Evolutionary conservation across 768 basidiomycete genomes (phyloP), one percentile per base, ranked within the genome.

Genomic region (Russula vinacea): DNA sequence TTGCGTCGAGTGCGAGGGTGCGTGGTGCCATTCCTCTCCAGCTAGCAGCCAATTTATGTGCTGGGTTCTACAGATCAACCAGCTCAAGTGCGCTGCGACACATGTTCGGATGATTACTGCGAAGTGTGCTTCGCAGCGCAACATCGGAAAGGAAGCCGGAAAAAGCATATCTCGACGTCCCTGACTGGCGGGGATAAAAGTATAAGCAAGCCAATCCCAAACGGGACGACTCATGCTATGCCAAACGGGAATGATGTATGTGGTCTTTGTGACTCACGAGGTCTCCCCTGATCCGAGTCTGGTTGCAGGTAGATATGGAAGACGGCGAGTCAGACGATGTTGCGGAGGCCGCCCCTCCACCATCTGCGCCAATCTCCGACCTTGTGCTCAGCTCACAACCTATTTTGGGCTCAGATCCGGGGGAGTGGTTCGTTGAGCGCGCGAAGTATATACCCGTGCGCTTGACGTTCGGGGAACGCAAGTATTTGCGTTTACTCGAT

Each of bases 1-100:
- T 70, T 94, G 92, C 67, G 74, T 92, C 58, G 92, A 94, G 74
- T 93, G 92, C 72, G 92, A 94, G 84, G 92, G 92, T 91, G 65
- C 70, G 76, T 70, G 14, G 29, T n/a, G 17, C 14, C 14, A 11
- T 24, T 52, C n/a, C 16, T 5, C 32, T 52, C 24, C 35, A 37
- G 17, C 39, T 24, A 16, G 37, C 53, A 19, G 55, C 33, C 14
- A 53, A 54, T 33, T 39, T 47, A 60, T 32, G 37, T 54, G 49
- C 44, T 56, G 47, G 42, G 39, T 52, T 19, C 40, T 35, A 49
- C 62, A 94, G 92, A 94, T 77, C 92, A 94, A 73, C 90, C 92
- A 60, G 89, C 90, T 5, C 83, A 90, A 71, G 70, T 93, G 24
- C 74, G 78, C 56, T 94, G 92, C 71, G 84, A 87, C 70, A 80